phyloP scores from a whole-genome alignment of 1,139 yeast genomes.

The Hanseniaspora sp. region DNA sequence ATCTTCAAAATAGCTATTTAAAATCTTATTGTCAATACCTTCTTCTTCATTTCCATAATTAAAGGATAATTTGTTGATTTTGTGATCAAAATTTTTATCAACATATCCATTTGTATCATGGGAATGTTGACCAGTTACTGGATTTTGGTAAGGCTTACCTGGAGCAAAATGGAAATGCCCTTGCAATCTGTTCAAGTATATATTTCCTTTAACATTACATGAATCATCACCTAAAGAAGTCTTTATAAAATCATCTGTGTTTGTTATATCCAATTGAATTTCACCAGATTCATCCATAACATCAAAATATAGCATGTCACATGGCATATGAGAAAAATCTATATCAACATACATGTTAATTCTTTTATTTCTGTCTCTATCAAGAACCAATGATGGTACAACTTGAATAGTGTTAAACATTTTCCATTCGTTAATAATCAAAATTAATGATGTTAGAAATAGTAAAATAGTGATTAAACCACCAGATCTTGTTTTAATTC shows the following conservation, averaged over 20 bases:
- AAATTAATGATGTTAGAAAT: slow-evolving; percentile 46
- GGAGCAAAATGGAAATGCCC: slow-evolving; percentile 96
- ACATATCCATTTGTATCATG: slow-evolving; percentile 67
- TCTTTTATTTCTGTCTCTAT: slow-evolving; percentile 66
- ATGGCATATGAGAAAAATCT: slow-evolving; percentile 73
- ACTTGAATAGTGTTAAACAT: slow-evolving; percentile 59
- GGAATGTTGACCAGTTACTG: slow-evolving; percentile 42
- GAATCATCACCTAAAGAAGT: slow-evolving; percentile 45
- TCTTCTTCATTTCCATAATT: slow-evolving; percentile 38
- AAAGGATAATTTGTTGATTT: slow-evolving; percentile 69
- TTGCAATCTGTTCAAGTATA: slow-evolving; percentile 70
- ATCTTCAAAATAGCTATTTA: slow-evolving; percentile 11
- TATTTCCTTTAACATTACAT: slow-evolving; percentile 71
- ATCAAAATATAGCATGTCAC: slow-evolving; percentile 54
- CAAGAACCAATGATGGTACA: slow-evolving; percentile 79
- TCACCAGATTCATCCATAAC: slow-evolving; percentile 83
- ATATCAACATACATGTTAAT: slow-evolving; percentile 72
- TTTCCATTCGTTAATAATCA: slow-evolving; percentile 62
- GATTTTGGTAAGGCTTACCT: slow-evolving; percentile 50
- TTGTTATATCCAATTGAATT: slow-evolving; percentile 61
- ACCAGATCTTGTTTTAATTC: slow-evolving; percentile 77
- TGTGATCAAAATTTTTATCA: slow-evolving; percentile 59
- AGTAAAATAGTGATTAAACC: slow-evolving; percentile 77
- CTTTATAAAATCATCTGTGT: slow-evolving; percentile 56
- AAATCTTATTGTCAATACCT: slow-evolving; percentile 23